Conservation (phyloP, 139 green algal species). For the Chlamydomonas incerta region DNA sequence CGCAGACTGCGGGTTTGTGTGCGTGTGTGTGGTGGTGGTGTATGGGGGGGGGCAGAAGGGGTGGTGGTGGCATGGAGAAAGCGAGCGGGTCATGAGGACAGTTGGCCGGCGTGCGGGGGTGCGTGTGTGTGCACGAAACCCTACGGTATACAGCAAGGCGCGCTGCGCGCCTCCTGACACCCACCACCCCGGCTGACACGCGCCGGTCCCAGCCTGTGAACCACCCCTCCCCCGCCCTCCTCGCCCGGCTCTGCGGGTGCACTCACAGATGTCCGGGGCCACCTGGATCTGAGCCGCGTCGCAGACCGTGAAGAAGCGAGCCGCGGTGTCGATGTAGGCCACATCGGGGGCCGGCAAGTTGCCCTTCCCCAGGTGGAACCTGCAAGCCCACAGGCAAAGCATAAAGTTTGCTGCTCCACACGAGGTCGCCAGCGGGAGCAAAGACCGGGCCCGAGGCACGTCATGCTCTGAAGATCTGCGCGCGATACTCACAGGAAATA, state of each 20-base stretch:
- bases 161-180: too few relatives aligned
- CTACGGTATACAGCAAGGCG: too few relatives aligned
- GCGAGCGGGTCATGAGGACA: not conserved
- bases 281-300: constrained; percentile 65
- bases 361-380: constrained; percentile 12
- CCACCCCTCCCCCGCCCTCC: too few relatives aligned
- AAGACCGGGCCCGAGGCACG: too few relatives aligned
- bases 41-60: not conserved
- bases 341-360: constrained; percentile 23
- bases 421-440: too few relatives aligned
- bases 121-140: too few relatives aligned
- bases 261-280: constrained; percentile 73
- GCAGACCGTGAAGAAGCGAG: constrained; percentile 67
- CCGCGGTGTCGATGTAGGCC: constrained; percentile 55
- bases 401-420: too few relatives aligned
- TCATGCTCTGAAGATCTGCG: constrained; percentile 2
- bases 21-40: too few relatives aligned
- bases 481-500: constrained; percentile 71
- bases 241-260: not conserved
- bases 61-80: not conserved
- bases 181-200: too few relatives aligned
- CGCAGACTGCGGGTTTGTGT: not conserved
- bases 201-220: too few relatives aligned
- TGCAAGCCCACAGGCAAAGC: not conserved
- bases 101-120: not conserved